Base-by-base conservation (phyloP, 1,139 yeast species). In the Geotrichum candidum region DNA sequence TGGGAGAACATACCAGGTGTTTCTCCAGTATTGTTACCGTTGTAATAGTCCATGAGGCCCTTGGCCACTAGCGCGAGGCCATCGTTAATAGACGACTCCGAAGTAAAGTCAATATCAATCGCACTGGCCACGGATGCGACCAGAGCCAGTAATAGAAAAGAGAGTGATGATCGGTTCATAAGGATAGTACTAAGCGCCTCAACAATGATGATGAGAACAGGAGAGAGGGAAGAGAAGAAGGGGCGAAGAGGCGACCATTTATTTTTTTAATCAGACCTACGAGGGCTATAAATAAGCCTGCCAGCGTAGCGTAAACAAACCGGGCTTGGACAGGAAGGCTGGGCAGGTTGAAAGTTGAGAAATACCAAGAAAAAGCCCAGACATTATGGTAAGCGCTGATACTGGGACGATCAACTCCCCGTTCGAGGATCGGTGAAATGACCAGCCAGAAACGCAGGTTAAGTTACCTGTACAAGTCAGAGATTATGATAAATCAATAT, bases 1-100 rank as follows among this genome's bases (percentile, higher is more conserved):
- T 78, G 72, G n/a, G 80, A 77, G 72, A 90, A 90, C 87, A 84
- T 82, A 41, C 96, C 96, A 31, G 88, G 81, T 13, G 86, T 79
- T 29, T 89, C 77, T 68, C 79, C 79, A 2, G 72, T 59, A 54
- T 77, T 73, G 62, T 74, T 73, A 23, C 94, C 94, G 46, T 81
- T 82, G 72, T 89, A 87, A 72, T 90, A 90, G 73, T 85, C 84
- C 77, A 89, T 77, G 58, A 86, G 79, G 68, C 79, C 79, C 41
- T 80, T 73, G 9, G 83, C 83, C 22, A 88, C 77, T 33, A 81
- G 73, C 2, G 83, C 79, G 23, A 87, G 83, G n/a, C 84, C 88
- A 22, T 64, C 61, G 50, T 64, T 64, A 50, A 84, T 69, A 45
- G 72, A 67, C 2, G 65, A 67, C 13, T 58, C 41, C 61, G 66